Conservation (phyloP, 768 basidiomycete genomes). For the Paxillus rubicundulus region DNA sequence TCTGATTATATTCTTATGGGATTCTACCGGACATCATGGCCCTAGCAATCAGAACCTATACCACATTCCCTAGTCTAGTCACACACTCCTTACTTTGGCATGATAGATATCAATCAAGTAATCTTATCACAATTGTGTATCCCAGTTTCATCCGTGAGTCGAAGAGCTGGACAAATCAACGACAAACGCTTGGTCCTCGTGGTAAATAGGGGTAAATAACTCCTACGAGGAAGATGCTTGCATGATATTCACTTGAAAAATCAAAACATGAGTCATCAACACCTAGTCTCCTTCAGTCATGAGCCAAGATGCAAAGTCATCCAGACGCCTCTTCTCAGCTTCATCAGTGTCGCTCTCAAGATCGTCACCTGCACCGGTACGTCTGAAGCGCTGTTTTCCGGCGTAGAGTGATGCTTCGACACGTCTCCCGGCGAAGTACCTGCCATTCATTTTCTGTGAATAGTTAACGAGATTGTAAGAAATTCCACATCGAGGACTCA, state of each 20-base stretch:
- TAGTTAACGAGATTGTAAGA: not conserved
- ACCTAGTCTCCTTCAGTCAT: slow-evolving; percentile 70
- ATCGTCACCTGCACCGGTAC: slow-evolving; percentile 68
- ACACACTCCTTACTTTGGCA: not conserved
- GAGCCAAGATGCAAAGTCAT: slow-evolving; percentile 86
- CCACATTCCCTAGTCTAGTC: slow-evolving; percentile 3
- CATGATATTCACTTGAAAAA: not conserved
- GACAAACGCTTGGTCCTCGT: not conserved
- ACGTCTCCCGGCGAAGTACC: slow-evolving; percentile 83
- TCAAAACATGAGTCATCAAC: not conserved
- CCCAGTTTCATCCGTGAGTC: too few species aligned
- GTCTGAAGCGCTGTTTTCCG: slow-evolving; percentile 79
- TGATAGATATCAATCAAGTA: not conserved
- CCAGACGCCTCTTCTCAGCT: slow-evolving; percentile 79
- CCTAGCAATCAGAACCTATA: slow-evolving; percentile 3
- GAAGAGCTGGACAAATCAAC: too few species aligned
- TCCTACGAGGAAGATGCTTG: not conserved
- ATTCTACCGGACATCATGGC: not conserved
- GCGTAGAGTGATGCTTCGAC: slow-evolving; percentile 80
- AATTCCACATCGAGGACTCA: slow-evolving; percentile 35
- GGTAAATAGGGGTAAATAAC: not conserved
- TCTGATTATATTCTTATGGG: not conserved
- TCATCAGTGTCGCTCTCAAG: slow-evolving; percentile 63
- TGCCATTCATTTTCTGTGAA: slow-evolving; percentile 86
- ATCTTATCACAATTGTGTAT: too few species aligned